Evolutionary conservation across 208 protist species (phyloP), one percentile per base, ranked within the genome.

Genomic region (Trypanosoma avium): DNA sequence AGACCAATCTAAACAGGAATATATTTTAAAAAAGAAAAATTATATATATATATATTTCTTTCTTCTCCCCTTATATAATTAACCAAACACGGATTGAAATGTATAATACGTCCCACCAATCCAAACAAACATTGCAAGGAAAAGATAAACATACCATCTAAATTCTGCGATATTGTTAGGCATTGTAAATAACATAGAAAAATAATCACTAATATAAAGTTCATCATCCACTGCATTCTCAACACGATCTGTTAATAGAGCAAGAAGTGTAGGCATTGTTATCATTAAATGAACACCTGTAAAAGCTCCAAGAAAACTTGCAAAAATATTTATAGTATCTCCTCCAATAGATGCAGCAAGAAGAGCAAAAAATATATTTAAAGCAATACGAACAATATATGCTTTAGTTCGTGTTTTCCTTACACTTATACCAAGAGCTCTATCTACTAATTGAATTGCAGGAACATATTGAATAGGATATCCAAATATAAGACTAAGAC

Each of bases 401-500:
- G 70, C 74, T 42, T 79, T 79, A 26, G 21, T 48, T 46, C 45
- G 46, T 53, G 72, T 59, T 13, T 52, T 50, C 27, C 64, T 43
- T 22, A 82, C 58, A 40, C 56, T 73, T 7, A 88, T 76, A 24
- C 68, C 33, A 21, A 90, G 58, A 8, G 82, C 68, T 60, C 77
- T 84, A 56, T 90, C 87, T 10, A 90, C 68, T 22, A 93, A 69
- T 57, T 93, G 84, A 55, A 93, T 93, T 7, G 87, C 87, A n/a
- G 87, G 87, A 1, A 89, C 70, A 66, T 79, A 93, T 67, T 91
- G 83, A 46, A 93, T 82, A 13, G 87, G 87, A 56, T 87, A 91
- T 29, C 84, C 75, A 30, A 93, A 78, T 33, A 93, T 68, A 7
- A 93, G 69, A 63, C 82, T 89, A 30, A 90, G 46, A 0, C 79